Percentiles rank a stretch among this genome's conserved stretches.
These are phyloP conservation scores for Streptanthus diversifolius DNA, from an alignment of 345 rosid genomes.

Conservation along the genomic window DNA sequence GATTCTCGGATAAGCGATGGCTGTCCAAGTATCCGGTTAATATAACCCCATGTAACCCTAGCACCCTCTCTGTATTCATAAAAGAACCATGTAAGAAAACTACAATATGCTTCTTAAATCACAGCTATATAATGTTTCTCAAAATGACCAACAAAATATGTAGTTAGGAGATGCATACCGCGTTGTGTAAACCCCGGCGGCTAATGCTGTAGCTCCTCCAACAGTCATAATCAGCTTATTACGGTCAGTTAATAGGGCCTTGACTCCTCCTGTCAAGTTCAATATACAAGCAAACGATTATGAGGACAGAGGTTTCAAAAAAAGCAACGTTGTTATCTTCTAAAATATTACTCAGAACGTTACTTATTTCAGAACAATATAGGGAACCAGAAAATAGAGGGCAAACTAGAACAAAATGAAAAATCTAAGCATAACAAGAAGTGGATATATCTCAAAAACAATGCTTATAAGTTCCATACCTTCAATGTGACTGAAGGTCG, in stretches of 20 bases:
- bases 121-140: not conserved
- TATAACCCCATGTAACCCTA: constrained; percentile 88
- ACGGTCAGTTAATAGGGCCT: constrained; percentile 70
- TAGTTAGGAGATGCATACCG: constrained; percentile 43
- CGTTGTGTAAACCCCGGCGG: constrained; percentile 92
- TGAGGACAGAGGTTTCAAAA: not conserved
- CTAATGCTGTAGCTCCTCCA: constrained; percentile 95
- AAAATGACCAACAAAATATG: not conserved
- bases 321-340: not conserved
- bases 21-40: constrained; percentile 90
- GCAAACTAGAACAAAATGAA: not conserved
- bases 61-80: constrained; percentile 79
- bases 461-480: constrained; percentile 42
- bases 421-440: constrained; percentile 1
- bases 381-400: not conserved
- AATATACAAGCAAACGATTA: not conserved
- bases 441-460: not conserved
- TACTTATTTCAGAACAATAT: not conserved
- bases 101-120: constrained; percentile 4
- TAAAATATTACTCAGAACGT: not conserved
- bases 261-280: constrained; percentile 67
- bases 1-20: constrained; percentile 96
- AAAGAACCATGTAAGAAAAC: constrained; percentile 7
- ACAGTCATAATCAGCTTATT: constrained; percentile 81
- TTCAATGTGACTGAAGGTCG: constrained; percentile 86